A percentile compares a stretch with the other conserved stretches of the same genome.
Conservation (phyloP, 257 asterid genomes). For the Solanum ossicruentum region DNA sequence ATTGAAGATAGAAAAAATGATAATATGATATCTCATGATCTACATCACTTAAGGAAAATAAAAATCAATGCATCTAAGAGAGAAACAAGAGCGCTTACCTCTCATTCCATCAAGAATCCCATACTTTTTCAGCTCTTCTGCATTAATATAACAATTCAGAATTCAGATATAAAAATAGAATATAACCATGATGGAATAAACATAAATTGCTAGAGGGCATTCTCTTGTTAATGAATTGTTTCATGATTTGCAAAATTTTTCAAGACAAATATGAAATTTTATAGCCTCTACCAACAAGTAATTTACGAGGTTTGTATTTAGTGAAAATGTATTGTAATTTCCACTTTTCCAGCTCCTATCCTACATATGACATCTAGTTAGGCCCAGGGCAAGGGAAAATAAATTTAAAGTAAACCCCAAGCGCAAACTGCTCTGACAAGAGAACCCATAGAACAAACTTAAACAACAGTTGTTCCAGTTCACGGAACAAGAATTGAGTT, state of each 20-base stretch:
- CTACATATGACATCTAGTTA: neutral
- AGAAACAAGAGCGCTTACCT: slow-evolving; percentile 37
- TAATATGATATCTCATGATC: neutral
- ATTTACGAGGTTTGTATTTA: neutral
- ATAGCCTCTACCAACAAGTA: neutral
- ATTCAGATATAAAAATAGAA: slow-evolving; percentile 1
- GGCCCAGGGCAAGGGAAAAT: neutral
- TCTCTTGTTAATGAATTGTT: neutral
- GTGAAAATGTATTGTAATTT: neutral
- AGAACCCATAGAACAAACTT: neutral
- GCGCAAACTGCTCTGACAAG: neutral
- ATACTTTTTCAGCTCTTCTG: slow-evolving; percentile 74
- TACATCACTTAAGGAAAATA: neutral
- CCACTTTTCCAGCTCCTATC: neutral
- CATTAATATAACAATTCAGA: slow-evolving; percentile 21
- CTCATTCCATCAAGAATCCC: slow-evolving; percentile 60
- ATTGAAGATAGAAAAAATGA: neutral
- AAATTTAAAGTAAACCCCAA: neutral
- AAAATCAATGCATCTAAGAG: neutral
- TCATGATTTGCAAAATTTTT: neutral
- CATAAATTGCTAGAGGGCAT: neutral
- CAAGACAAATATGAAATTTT: neutral
- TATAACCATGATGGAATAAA: neutral
- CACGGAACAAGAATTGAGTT: neutral
- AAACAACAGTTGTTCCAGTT: neutral